A percentile compares a stretch with the other conserved stretches of the same genome.
phyloP scores from a whole-genome alignment of 108 stramenopile genomes.

The Tribonema minus region DNA sequence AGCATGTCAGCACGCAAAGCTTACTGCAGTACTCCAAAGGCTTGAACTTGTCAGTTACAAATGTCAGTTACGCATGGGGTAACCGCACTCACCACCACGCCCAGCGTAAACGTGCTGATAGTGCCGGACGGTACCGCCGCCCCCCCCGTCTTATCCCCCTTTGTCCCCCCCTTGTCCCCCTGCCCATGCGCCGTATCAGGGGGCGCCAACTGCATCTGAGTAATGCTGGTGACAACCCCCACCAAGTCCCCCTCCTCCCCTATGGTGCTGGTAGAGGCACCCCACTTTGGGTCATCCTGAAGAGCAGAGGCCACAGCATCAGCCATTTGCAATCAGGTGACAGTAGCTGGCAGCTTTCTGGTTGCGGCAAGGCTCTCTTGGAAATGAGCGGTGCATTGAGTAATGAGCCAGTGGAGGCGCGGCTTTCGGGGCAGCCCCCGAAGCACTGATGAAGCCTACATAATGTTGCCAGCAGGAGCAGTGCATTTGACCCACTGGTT shows the following conservation, averaged over 20 bases:
- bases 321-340: no score
- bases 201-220: conserved; percentile 22
- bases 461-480: no score
- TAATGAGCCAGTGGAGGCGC: no score
- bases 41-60: background rate
- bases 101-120: background rate
- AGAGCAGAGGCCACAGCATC: background rate
- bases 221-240: conserved; percentile 2
- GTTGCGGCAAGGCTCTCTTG: no score
- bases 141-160: background rate
- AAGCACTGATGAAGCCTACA: no score
- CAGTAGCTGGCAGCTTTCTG: no score
- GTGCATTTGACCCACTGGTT: no score
- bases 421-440: no score
- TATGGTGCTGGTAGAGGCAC: background rate
- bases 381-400: no score
- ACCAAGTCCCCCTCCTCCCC: conserved; percentile 26
- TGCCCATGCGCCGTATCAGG: background rate
- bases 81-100: background rate
- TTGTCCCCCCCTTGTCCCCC: background rate
- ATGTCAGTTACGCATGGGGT: background rate
- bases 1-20: no score
- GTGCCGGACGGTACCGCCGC: background rate
- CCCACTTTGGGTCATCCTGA: background rate
- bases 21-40: background rate